Percentiles rank a stretch among this genome's conserved stretches.
These are phyloP conservation scores for Aspergillus hiratsukae DNA, from an alignment of 2,329 filamentous ascomycete genomes.

Conservation along the genomic window DNA sequence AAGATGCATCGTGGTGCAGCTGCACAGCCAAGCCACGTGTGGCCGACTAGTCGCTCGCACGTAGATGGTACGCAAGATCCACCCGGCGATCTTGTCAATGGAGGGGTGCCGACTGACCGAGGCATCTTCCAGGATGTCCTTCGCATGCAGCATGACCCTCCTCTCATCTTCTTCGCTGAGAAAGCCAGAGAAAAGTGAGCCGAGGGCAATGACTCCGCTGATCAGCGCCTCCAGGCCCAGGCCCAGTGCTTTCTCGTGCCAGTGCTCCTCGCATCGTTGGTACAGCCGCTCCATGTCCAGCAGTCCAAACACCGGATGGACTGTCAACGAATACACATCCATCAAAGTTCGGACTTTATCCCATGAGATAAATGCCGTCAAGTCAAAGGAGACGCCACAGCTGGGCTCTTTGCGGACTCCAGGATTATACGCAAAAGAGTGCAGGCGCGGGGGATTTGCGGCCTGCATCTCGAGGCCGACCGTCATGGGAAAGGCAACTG, in stretches of 20 bases:
- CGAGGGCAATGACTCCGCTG: slow-evolving; percentile 28
- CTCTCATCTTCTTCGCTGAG: slow-evolving; percentile 21
- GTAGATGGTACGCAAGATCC: slow-evolving; percentile 50
- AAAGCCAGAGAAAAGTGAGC: slow-evolving; percentile 26
- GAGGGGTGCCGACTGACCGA: slow-evolving; percentile 19
- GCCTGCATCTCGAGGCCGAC: slow-evolving; percentile 30
- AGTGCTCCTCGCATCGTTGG: slow-evolving; percentile 24
- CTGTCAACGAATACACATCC: slow-evolving; percentile 24
- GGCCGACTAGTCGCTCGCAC: slow-evolving; percentile 48
- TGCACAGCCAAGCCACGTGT: slow-evolving; percentile 52
- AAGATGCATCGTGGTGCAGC: slow-evolving; percentile 52
- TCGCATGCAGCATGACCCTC: slow-evolving; percentile 32
- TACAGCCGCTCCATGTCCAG: slow-evolving; percentile 23
- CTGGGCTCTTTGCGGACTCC: slow-evolving; percentile 28
- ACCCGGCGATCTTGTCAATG: slow-evolving; percentile 31
- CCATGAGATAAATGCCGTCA: slow-evolving; percentile 22
- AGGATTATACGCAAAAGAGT: slow-evolving; percentile 35
- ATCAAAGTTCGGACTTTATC: slow-evolving; percentile 22
- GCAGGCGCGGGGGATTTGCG: slow-evolving; percentile 30
- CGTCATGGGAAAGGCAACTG: slow-evolving; percentile 29
- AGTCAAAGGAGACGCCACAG: slow-evolving; percentile 13
- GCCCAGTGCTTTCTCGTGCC: slow-evolving; percentile 20
- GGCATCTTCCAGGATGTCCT: slow-evolving; percentile 41
- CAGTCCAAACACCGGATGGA: slow-evolving; percentile 32
- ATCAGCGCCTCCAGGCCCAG: slow-evolving; percentile 31